Base-by-base conservation (phyloP, 225 moss, liverwort and hornwort genomes). In the Neckera pumila region DNA sequence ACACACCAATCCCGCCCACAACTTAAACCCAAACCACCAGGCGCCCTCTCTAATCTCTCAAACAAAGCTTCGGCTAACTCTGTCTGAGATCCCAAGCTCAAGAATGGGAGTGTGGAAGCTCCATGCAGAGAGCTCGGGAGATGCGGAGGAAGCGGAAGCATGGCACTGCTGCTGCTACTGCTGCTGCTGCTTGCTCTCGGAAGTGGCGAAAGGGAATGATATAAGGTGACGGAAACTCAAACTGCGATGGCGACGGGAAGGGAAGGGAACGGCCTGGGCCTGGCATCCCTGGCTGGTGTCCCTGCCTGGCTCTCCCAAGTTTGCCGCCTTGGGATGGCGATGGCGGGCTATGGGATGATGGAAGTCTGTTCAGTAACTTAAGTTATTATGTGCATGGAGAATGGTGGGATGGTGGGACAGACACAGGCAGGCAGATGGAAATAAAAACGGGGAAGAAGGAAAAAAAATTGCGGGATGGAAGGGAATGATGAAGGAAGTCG, bases 311-410 rank as follows among this genome's bases (percentile, higher is more conserved):
- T 22, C 53, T 53, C 85, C 81, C 64, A 54, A 61, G 85, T 90
- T 92, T 92, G 85, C 90, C 92, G 90, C 90, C 88, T 73, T 81
- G 71, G 21, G 17, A 45, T 73, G 91, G 84, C 87, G 85, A 89
- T 89, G 91, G 91, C 91, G 85, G 85, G 76, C 76, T 76, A 70
- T 49, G 79, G 67, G 80, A 81, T 81, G 82, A 45, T 33, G 42
- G 58, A 73, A 42, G 34, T 81, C 15, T 81, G 81, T 62, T 60
- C 20, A 80, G 42, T 59, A 61, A 43, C 58, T 43, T 53, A 14
- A 45, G 49, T 53, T 81, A 45, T 82, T 86, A 90, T 88, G 90
- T 23, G 58, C 88, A 86, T 80, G 82, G 83, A 47, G 57, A 31
- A 58, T 11, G 58, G 40, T 11, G 58, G 40, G 88, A 88, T 88